These are phyloP conservation scores for Penicillium hordei DNA, from an alignment of 2,329 filamentous ascomycete genomes.

Conservation along the genomic window DNA sequence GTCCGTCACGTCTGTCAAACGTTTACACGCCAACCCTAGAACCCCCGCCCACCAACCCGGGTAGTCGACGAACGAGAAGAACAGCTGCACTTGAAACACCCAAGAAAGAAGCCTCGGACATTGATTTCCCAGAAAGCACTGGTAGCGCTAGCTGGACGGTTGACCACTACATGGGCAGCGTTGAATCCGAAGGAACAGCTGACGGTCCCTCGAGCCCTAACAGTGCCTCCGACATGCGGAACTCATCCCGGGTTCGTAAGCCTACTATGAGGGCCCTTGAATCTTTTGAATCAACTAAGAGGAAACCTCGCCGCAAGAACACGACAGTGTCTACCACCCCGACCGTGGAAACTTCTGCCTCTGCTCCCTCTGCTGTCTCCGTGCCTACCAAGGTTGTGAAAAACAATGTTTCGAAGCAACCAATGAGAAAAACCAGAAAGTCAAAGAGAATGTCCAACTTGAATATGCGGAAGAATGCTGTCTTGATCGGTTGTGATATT, in stretches of 20 bases:
- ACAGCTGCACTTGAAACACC: slow-evolving; percentile 15
- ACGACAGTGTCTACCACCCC: not conserved
- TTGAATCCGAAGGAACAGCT: slow-evolving; percentile 10
- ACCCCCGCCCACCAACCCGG: slow-evolving; percentile 10
- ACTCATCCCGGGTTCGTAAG: slow-evolving; percentile 31
- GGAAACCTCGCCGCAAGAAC: slow-evolving; percentile 13
- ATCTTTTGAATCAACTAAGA: slow-evolving; percentile 19
- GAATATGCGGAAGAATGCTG: not conserved
- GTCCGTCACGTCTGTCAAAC: slow-evolving; percentile 24
- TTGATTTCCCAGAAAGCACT: slow-evolving; percentile 16
- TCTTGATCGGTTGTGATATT: slow-evolving; percentile 11
- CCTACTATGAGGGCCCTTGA: slow-evolving; percentile 34
- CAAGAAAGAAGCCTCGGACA: slow-evolving; percentile 9
- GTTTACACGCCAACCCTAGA: slow-evolving; percentile 23
- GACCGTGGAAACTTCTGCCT: slow-evolving; percentile 1
- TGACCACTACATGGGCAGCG: slow-evolving; percentile 17
- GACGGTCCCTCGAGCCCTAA: slow-evolving; percentile 18
- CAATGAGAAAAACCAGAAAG: slow-evolving; percentile 5
- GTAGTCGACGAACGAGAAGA: slow-evolving; percentile 19
- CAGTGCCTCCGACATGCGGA: slow-evolving; percentile 21
- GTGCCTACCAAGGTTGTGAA: not conserved
- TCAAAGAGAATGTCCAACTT: slow-evolving; percentile 7
- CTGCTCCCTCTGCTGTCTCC: not conserved
- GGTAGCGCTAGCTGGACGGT: slow-evolving; percentile 15
- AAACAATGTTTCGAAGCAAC: not conserved